These are phyloP conservation scores for Zymoseptoria pseudotritici DNA, from an alignment of 2,329 filamentous ascomycete genomes.

Conservation along the genomic window DNA sequence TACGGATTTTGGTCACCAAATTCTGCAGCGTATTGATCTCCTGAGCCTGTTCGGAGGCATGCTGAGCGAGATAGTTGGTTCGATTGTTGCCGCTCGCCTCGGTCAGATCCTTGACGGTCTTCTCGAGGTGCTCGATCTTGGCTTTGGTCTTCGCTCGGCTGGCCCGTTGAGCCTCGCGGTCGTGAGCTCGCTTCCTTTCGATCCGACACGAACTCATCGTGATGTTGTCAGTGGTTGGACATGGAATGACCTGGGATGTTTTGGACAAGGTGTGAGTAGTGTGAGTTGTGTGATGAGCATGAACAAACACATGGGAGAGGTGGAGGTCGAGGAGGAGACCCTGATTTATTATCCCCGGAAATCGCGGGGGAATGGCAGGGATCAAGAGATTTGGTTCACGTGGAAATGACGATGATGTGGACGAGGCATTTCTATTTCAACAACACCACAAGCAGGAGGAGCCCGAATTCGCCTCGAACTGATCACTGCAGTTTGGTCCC, in stretches of 20 bases:
- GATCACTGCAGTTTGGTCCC: no score
- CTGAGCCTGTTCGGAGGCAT: constrained; percentile 16
- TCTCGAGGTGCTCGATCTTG: constrained; percentile 19
- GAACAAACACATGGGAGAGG: no score
- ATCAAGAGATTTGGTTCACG: no score
- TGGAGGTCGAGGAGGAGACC: no score
- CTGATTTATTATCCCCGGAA: no score
- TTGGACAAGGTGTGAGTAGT: not conserved
- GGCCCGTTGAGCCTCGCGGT: constrained; percentile 17
- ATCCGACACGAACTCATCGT: constrained; percentile 15
- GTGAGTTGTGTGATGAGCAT: no score
- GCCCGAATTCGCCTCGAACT: no score
- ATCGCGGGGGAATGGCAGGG: no score
- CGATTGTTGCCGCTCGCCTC: constrained; percentile 14
- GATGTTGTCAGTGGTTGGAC: not conserved
- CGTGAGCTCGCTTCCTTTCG: constrained; percentile 22
- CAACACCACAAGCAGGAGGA: no score
- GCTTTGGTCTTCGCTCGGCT: constrained; percentile 19
- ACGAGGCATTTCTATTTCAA: no score
- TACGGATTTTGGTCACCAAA: constrained; percentile 14
- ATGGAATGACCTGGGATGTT: not conserved
- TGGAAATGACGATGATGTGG: no score
- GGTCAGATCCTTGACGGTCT: constrained; percentile 17
- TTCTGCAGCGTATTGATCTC: constrained; percentile 18
- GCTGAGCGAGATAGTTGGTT: constrained; percentile 16